Base-by-base conservation (phyloP, 805 yeast genomes). In the Debaryomyces prosopidis region DNA sequence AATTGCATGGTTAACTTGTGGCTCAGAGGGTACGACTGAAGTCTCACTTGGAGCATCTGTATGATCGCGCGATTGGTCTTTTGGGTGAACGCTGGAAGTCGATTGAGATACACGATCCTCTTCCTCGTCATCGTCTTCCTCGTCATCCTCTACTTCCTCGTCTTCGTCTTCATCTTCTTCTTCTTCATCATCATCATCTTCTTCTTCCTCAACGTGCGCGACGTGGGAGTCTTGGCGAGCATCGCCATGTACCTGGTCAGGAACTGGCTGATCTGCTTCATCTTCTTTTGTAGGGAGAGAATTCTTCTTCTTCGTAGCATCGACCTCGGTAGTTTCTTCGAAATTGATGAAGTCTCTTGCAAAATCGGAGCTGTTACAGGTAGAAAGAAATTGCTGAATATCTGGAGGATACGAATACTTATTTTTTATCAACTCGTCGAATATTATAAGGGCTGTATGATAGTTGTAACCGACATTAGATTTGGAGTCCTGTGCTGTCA, bases 271-370 rank as follows among this genome's bases (percentile, higher is more conserved):
- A 5, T 43, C 51, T 2, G 35, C 50, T 16, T 43, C 48, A n/a
- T 40, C 52, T 19, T 44, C 46, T 16, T 46, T 48, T 8, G 33
- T n/a, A 12, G 26, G 16, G 5, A 36, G 27, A 18, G 4, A 16
- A 10, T 23, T 10, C 26, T 23, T 23, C 32, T 23, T 23, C 14
- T 5, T 15, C 23, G n/a, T 32, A 23, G 27, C 20, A 26, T 14
- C 23, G 11, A 19, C 37, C 8, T 26, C 44, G 23, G 23, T 27
- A 23, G 33, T 50, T 17, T 50, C 48, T 31, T 55, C 58, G 39
- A 60, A 62, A 45, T 63, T 57, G 16, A 59, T 55, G 48, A 65
- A 67, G 30, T 67, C 71, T 19, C 55, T 56, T 7, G 58, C 46
- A 39, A 67, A 67, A 18, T 60, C 67, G 12, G 57, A 63, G 26